Evolutionary conservation across 345 rosid species (phyloP).

Genomic region (Nasturtium officinale): DNA sequence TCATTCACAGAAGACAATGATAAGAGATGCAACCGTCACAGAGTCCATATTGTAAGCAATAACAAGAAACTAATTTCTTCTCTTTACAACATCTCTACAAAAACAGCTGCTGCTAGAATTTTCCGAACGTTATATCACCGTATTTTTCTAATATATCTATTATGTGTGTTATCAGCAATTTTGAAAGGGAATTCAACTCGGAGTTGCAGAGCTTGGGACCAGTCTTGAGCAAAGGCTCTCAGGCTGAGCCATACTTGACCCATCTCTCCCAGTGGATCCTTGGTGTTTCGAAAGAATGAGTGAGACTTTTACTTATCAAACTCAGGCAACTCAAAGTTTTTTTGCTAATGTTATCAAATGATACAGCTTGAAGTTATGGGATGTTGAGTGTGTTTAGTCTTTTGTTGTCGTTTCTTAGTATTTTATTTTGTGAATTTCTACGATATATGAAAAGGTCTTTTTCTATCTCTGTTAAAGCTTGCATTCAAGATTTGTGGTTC

Average conservation of each 20-base stretch:
- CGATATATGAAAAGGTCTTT: not conserved
- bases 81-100: slow-evolving; percentile 17
- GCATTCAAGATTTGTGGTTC: slow-evolving; percentile 15
- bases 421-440: slow-evolving; percentile 31
- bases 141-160: slow-evolving; percentile 20
- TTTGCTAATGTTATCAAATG: slow-evolving; percentile 2
- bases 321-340: not conserved
- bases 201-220: slow-evolving; percentile 92
- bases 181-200: slow-evolving; percentile 78
- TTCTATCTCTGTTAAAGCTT: not conserved
- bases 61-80: slow-evolving; percentile 5
- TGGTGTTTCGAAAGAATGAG: slow-evolving; percentile 61
- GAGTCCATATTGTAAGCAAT: slow-evolving; percentile 83
- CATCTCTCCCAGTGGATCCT: slow-evolving; percentile 97
- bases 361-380: slow-evolving; percentile 18
- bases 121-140: not conserved
- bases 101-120: not conserved
- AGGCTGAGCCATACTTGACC: slow-evolving; percentile 90
- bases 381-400: slow-evolving; percentile 14
- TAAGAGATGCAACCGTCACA: slow-evolving; percentile 57
- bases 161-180: slow-evolving; percentile 56
- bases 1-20: slow-evolving; percentile 50
- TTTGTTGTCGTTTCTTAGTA: not conserved
- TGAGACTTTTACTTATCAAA: slow-evolving; percentile 19
- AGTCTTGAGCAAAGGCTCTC: slow-evolving; percentile 74